Conservation (phyloP, 805 yeast genomes). For the Blastobotrys attinorum region DNA sequence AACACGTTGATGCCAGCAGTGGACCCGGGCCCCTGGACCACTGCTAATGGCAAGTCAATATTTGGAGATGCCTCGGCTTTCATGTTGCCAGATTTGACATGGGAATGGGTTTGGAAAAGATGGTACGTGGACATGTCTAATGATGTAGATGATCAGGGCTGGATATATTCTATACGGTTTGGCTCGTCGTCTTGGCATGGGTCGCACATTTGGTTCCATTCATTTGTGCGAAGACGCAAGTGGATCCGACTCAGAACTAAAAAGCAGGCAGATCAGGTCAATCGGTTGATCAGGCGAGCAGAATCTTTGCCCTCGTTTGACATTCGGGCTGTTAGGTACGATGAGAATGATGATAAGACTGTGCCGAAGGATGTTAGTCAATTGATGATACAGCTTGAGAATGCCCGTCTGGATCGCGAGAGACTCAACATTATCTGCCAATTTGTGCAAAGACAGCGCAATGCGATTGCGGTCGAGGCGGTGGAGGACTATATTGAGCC, state of each 20-base stretch:
- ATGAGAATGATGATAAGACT: neutral
- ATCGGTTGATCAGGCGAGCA: no score
- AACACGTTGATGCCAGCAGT: constrained; percentile 26
- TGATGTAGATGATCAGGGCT: constrained; percentile 80
- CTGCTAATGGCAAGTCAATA: constrained; percentile 23
- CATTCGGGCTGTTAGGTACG: constrained; percentile 1
- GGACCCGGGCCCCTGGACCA: constrained; percentile 34
- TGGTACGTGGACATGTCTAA: constrained; percentile 68
- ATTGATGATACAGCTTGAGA: neutral
- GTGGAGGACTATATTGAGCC: neutral
- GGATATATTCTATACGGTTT: constrained; percentile 58
- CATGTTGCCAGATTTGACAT: constrained; percentile 47
- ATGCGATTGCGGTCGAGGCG: neutral
- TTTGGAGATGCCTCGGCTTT: constrained; percentile 25
- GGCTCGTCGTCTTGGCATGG: constrained; percentile 54
- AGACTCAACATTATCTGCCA: neutral
- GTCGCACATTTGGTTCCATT: constrained; percentile 42
- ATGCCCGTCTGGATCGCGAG: constrained; percentile 3
- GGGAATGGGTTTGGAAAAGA: constrained; percentile 61
- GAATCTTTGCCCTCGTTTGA: constrained; percentile 1
- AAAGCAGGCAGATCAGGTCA: neutral
- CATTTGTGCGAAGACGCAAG: constrained; percentile 56
- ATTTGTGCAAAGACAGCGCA: neutral
- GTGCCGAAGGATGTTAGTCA: neutral
- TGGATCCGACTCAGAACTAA: constrained; percentile 43